Evolutionary conservation across 2,329 filamentous ascomycete species (phyloP), one percentile per base, ranked within the genome.

Genomic region (Aspergillus pseudoterreus): DNA sequence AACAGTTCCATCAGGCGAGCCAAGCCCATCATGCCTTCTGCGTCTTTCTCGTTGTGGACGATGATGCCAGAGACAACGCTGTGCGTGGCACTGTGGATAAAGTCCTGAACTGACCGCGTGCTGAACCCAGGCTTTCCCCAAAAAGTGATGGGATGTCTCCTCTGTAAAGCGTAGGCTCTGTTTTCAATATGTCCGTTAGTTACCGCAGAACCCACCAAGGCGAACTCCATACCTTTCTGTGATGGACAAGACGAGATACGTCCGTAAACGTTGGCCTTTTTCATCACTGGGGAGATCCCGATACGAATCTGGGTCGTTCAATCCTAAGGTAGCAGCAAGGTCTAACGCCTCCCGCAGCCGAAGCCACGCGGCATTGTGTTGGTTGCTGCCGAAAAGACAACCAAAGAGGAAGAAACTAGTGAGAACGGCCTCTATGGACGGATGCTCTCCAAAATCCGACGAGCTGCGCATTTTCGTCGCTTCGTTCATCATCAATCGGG

Each of bases 361-460:
- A 63, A 85, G 89, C 86, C 88, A 91, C 1, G 87, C 88, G 62
- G 84, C 85, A 59, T 89, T 86, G 67, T 90, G 86, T 67, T 87
- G 78, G 55, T 90, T 87, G 45, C 88, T 77, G 15, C 82, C 84
- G 61, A 87, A 86, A 64, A 86, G 81, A 63, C 84, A 87, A 30
- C 82, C 86, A 61, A 88, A 91, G 21, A 92, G 69, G 69, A 92
- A 90, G 69, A 88, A 90, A 59, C 85, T 90, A 17, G 86, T 89
- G 52, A 84, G 82, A 17, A 75, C 67, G 0, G 71, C 68, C 44
- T 69, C 67, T 11, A 75, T 63, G 1, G 72, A 73, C 1, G 73
- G 72, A 33, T 68, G 61, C 45, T 75, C 73, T 2, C 68, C 67
- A 47, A 71, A 71, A 41, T 75, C 72, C 12, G 70, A 73, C 10